Evolutionary conservation across 257 asterid species (phyloP), one percentile per base, ranked within the genome.

Genomic region (Ocimum tenuiflorum): DNA sequence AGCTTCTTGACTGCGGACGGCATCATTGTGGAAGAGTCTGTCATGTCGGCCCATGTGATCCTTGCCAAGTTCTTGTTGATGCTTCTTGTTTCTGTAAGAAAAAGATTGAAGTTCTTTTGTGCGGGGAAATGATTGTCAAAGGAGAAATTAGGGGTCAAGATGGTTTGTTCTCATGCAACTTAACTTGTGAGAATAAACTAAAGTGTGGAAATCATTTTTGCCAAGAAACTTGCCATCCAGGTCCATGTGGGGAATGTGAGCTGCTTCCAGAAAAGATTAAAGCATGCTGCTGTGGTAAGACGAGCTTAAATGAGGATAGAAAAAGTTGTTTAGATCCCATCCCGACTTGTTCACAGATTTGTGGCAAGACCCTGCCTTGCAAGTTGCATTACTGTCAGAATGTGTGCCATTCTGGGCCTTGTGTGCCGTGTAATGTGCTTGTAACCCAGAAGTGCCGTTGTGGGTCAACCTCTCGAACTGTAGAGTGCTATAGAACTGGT

Each of bases 51-150:
- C 81, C 91, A 14, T 94, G 97, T 67, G 89, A 78, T 76, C 89
- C 88, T 58, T 94, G 99, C 74, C 73, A 82, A 78, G 84, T 88
- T 55, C 79, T 78, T 39, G 62, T 94, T 36, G 74, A 84, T 78
- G 99, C 99, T 36, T 70, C 88, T 68, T 94, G 99, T 75, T 94
- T 90, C 54, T 94, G 99, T 81, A 83, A 74, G 80, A 94, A 88
- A 77, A 90, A 81, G 71, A 60, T 38, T 12, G 99, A 90, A 77
- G 86, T 69, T 65, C 65, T 94, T 74, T 80, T 73, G 35, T 94
- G 99, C 65, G 96, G 96, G 53, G 87, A 82, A 60, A 83, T 90
- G 91, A 63, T 61, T 59, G 88, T 90, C 75, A 94, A 85, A 83
- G 96, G 96, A 50, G 89, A 83, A 67, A 53, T 90, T 66, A 74